Base-by-base conservation (phyloP, 2,329 filamentous ascomycete species). In the Fusarium kyushuense region DNA sequence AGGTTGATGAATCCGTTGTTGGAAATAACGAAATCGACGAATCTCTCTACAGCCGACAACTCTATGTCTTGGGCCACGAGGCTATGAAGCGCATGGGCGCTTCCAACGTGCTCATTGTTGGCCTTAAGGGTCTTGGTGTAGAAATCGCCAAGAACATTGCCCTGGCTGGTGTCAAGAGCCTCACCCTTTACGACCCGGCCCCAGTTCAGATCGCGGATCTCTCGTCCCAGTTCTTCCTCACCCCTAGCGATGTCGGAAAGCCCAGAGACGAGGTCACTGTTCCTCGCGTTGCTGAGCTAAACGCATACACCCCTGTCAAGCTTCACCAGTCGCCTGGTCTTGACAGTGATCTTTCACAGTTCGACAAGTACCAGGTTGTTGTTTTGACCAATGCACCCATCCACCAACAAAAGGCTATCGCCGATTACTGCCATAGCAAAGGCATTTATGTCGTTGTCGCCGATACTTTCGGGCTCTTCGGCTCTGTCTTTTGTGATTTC, bases 11-110 rank as follows among this genome's bases (percentile, higher is more conserved):
- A 67, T 85, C 87, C 35, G 83, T 84, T 56, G 78, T 84, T 38
- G 85, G 84, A 70, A 80, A 80, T 61, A 82, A 77, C 76, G 88
- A 90, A 68, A 92, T 92, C 82, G 89, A 92, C 73, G 89, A 92
- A 78, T 89, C 89, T 57, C 87, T 92, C 73, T 92, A 92, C 83
- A 91, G 89, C 77, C 86, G 89, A 77, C 89, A 92, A 81, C 89
- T 92, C 73, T 91, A 91, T 76, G 89, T 91, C 63, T 79, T 90
- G 52, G 89, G 89, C 68, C 89, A 91, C 75, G 89, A 90, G 80
- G 96, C 96, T 71, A 99, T 99, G 96, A 98, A 97, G 86, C 94
- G 96, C 76, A 99, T 99, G 96, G 89, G 94, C 76, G 92, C 94
- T 65, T 98, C 96, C 56, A 96, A 98, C 77, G 88, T 99, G 63